Conservation (phyloP, 2,329 filamentous ascomycete species). For the Colletotrichum destructivum region DNA sequence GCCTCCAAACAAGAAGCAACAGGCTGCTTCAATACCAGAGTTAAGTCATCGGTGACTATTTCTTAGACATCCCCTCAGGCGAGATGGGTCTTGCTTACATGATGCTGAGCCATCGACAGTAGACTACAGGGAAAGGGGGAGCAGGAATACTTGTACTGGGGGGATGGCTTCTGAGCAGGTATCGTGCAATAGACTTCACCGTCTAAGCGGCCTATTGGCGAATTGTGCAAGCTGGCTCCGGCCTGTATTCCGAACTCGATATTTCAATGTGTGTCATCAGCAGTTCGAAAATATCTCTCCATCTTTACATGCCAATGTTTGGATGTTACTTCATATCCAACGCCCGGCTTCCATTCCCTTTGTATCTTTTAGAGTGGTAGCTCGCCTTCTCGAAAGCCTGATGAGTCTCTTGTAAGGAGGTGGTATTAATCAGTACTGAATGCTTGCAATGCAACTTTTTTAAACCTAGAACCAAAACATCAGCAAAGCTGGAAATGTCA, state of each 20-base stretch:
- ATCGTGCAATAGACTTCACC: not conserved
- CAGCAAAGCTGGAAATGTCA: not conserved
- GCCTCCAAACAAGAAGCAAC: not conserved
- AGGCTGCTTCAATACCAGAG: not conserved
- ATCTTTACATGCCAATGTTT: too few species aligned
- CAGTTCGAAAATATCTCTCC: too few species aligned
- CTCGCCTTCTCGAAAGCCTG: not conserved
- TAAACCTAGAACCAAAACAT: not conserved
- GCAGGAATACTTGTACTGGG: too few species aligned
- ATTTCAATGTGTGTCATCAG: not conserved
- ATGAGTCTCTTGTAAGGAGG: too few species aligned
- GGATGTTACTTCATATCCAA: not conserved
- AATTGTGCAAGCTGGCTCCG: not conserved
- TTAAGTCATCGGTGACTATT: not conserved
- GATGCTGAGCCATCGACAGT: not conserved
- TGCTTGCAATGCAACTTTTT: too few species aligned
- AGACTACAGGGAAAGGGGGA: not conserved
- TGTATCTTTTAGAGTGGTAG: accelerated
- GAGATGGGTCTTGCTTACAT: not conserved
- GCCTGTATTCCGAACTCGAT: not conserved
- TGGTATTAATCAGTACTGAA: too few species aligned
- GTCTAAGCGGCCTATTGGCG: not conserved
- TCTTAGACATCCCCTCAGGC: not conserved
- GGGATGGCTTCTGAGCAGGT: not conserved
- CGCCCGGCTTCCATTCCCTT: not conserved